A percentile compares a stretch with the other conserved stretches of the same genome.
Evolutionary conservation across 2,329 filamentous ascomycete species (phyloP).

Genomic region (Uncinocarpus reesii): DNA sequence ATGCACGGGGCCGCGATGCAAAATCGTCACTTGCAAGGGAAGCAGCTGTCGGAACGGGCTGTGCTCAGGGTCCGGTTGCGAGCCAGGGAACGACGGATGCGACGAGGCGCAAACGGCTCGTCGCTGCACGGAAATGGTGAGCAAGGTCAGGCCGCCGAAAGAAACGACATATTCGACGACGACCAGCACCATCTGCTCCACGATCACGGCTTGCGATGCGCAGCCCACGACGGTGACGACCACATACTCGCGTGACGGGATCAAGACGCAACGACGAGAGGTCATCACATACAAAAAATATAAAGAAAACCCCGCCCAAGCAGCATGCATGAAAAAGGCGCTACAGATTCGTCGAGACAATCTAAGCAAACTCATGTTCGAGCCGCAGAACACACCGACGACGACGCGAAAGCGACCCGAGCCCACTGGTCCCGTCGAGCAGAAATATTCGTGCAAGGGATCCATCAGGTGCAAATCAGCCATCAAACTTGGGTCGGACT

Average conservation of each 20-base stretch:
- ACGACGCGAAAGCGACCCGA: background rate
- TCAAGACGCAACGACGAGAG: background rate
- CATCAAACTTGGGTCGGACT: background rate
- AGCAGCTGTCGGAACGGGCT: background rate
- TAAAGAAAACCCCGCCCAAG: background rate
- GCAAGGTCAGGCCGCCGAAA: slow-evolving; percentile 2
- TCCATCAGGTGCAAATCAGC: background rate
- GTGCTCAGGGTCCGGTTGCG: slow-evolving; percentile 1
- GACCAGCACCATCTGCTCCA: background rate
- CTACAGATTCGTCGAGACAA: background rate
- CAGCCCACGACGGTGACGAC: background rate
- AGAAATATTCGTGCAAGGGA: background rate
- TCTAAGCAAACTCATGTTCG: background rate
- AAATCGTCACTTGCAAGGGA: slow-evolving; percentile 1
- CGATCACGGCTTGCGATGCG: slow-evolving; percentile 3
- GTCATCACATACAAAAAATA: background rate
- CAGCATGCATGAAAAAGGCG: background rate
- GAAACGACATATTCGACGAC: background rate
- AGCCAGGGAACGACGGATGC: slow-evolving; percentile 1
- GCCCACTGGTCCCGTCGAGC: background rate
- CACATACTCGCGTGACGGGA: background rate
- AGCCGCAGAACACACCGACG: background rate
- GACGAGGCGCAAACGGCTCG: slow-evolving; percentile 4
- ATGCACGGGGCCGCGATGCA: slow-evolving; percentile 1
- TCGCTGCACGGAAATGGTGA: slow-evolving; percentile 7